Base-by-base conservation (phyloP, 169 alveolate species). In the Plasmodium ovale region DNA sequence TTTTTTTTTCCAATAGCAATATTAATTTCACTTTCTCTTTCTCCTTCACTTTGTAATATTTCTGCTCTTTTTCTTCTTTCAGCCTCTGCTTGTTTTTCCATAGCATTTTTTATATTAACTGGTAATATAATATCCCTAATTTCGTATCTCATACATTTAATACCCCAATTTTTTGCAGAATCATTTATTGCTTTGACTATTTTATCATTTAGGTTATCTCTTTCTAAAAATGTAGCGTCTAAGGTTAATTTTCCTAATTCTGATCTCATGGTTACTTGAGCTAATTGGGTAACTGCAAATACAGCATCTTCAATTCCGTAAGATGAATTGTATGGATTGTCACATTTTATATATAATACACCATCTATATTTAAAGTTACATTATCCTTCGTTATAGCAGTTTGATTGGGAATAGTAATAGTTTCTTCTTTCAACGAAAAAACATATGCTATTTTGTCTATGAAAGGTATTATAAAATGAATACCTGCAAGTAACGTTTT, bases 201-300 rank as follows among this genome's bases (percentile, higher is more conserved):
- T 54, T 90, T 92, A 31, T 94, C 87, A 88, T 98, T 98, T 42
- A 98, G 93, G 49, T 95, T 94, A 44, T 97, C 99, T 54, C 99
- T 84, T 87, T 97, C 99, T 73, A 97, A 98, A 73, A 98, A 98
- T 9, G 99, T 98, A 65, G 97, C 87, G 91, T 97, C 99, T 49
- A 98, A 94, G 3, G 99, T 95, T n/a, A 97, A 94, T 87, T 97
- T 97, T 21, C 99, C 99, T 67, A 98, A 93, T 72, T 98, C 99
- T 37, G 99, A 95, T 68, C 99, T 93, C 98, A 97, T 97, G 14
- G 99, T 96, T n/a, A 99, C 97, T 90, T 98, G 97, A 4, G 99
- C 99, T 70, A 98, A 92, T 67, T 96, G 98, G 23, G 96, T 96
- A 60, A 98, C 96, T 3, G 99, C 98, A 79, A 89, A 91, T 35